phyloP scores from a whole-genome alignment of 2,329 filamentous ascomycete species.

The Pestalotiopsis sp. region DNA sequence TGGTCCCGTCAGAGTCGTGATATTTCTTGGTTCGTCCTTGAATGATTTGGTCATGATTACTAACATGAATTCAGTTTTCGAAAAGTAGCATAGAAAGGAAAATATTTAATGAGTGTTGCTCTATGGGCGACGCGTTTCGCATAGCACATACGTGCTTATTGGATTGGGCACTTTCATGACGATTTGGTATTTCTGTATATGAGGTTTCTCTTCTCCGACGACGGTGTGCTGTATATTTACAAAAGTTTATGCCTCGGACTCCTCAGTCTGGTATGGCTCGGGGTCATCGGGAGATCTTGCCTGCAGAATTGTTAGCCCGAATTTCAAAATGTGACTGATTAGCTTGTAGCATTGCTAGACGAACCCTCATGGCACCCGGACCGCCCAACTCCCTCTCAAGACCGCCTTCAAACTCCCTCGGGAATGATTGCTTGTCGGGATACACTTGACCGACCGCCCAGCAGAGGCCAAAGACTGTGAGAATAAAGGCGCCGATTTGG shows the following conservation, averaged over 20 bases:
- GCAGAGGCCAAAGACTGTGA: constrained; percentile 63
- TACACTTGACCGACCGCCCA: constrained; percentile 71
- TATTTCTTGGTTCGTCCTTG: too few species aligned
- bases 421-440: constrained; percentile 71
- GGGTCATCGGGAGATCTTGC: constrained; percentile 59
- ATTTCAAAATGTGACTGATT: background rate
- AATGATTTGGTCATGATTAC: too few species aligned
- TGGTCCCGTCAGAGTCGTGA: too few species aligned
- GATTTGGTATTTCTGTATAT: background rate
- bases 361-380: constrained; percentile 65
- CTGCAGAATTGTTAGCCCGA: constrained; percentile 29
- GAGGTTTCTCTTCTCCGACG: background rate
- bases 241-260: constrained; percentile 25
- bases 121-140: too few species aligned
- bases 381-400: constrained; percentile 77
- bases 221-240: constrained; percentile 31
- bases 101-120: too few species aligned
- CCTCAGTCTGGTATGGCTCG: constrained; percentile 46
- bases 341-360: constrained; percentile 32
- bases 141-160: too few species aligned
- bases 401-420: constrained; percentile 72
- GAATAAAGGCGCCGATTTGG: constrained; percentile 70
- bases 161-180: background rate
- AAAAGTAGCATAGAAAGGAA: too few species aligned
- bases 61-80: too few species aligned